Percentiles rank a stretch among this genome's conserved stretches.
These are phyloP conservation scores for Stemphylium vesicarium DNA, from an alignment of 2,329 filamentous ascomycete species.

Conservation along the genomic window DNA sequence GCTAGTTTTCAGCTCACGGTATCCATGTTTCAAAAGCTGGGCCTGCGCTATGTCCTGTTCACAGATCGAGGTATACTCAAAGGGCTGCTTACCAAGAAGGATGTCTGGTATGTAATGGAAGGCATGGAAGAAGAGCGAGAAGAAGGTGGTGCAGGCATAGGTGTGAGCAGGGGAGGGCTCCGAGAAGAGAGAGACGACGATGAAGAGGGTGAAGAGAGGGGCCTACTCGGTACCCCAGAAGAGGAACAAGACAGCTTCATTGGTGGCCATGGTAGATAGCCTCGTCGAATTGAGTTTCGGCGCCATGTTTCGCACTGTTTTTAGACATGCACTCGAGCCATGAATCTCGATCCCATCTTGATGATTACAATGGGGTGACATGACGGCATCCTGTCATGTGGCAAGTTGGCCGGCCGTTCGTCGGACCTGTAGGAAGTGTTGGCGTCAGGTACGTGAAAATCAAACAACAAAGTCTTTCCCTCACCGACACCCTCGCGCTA, in stretches of 20 bases:
- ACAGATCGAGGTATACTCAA: constrained; percentile 80
- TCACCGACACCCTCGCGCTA: constrained; percentile 9
- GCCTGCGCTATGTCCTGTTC: constrained; percentile 88
- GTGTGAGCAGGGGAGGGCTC: constrained; percentile 36
- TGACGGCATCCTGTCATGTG: constrained; percentile 3
- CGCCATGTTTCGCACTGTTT: constrained; percentile 1
- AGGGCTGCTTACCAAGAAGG: constrained; percentile 94
- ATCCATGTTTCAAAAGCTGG: constrained; percentile 92
- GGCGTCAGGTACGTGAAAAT: background rate
- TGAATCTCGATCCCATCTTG: background rate
- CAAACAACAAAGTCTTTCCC: background rate
- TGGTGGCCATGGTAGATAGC: constrained; percentile 19
- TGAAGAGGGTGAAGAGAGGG: constrained; percentile 49
- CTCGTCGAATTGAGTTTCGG: constrained; percentile 1
- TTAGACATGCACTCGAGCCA: background rate
- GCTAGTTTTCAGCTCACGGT: constrained; percentile 83
- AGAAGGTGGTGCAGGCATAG: constrained; percentile 47
- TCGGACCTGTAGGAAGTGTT: constrained; percentile 1
- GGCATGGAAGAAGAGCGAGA: constrained; percentile 51
- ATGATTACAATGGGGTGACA: constrained; percentile 1
- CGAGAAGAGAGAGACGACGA: constrained; percentile 39
- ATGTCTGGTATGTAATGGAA: constrained; percentile 92
- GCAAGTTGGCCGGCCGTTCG: constrained; percentile 11
- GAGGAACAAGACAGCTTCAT: constrained; percentile 32
- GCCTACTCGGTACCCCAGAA: constrained; percentile 41